A percentile compares a stretch with the other conserved stretches of the same genome.
Evolutionary conservation across 495 filamentous ascomycete genomes (phyloP).

Genomic region (Lasiosphaeria hispida): DNA sequence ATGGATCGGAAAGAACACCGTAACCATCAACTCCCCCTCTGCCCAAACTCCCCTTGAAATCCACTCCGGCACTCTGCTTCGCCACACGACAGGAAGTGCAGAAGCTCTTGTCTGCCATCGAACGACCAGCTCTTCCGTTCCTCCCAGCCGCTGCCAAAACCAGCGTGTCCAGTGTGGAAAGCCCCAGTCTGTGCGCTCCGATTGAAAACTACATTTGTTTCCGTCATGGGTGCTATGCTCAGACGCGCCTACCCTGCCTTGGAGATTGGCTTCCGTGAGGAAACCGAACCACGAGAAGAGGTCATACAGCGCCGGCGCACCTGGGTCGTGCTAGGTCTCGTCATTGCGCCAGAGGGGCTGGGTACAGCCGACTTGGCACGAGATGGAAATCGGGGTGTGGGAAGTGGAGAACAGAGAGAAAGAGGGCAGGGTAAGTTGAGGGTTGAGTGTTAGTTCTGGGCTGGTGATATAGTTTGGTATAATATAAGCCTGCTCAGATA

Average conservation of each 20-base stretch:
- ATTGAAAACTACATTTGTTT: conserved; percentile 55
- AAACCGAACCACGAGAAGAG: not conserved
- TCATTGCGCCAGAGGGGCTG: conserved; percentile 15
- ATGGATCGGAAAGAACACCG: conserved; percentile 1
- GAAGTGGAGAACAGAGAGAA: not conserved
- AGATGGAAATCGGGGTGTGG: not conserved
- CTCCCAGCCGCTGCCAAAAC: not conserved
- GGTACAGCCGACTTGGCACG: not conserved
- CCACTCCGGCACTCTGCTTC: not conserved
- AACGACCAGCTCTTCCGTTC: not conserved
- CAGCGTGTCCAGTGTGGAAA: conserved; percentile 2
- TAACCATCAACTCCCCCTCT: conserved; percentile 8
- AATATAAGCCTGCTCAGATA: conserved; percentile 33
- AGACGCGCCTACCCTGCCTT: conserved; percentile 11
- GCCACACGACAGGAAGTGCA: no score
- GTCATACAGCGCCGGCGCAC: conserved; percentile 12
- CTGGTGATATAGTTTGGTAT: not conserved
- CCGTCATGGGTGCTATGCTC: conserved; percentile 38
- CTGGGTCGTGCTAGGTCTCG: conserved; percentile 9
- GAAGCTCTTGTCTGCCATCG: not conserved
- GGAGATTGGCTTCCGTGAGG: not conserved
- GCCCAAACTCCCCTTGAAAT: not conserved
- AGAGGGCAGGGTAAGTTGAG: not conserved
- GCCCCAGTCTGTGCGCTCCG: conserved; percentile 36
- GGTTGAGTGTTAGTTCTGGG: not conserved